These are phyloP conservation scores for Phytophthora tubulina DNA, from an alignment of 352 stramenopile species.

Conservation along the genomic window DNA sequence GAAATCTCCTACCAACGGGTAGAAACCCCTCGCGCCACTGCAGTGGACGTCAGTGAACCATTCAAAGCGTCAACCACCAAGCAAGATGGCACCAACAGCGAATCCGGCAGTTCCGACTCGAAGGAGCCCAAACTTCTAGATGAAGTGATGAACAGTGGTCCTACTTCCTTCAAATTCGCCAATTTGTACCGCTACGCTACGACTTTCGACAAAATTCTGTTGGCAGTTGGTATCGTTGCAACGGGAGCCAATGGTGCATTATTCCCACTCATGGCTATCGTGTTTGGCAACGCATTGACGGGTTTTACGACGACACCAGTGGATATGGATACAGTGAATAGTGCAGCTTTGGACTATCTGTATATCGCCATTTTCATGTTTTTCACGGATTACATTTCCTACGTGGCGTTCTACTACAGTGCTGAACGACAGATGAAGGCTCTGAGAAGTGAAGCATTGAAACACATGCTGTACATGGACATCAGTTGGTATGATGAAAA, in stretches of 20 bases:
- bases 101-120: constrained; percentile 20
- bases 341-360: constrained; percentile 41
- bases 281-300: constrained; percentile 53
- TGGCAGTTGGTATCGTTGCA: constrained; percentile 39
- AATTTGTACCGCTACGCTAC: constrained; percentile 55
- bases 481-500: constrained; percentile 53
- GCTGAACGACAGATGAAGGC: constrained; percentile 53
- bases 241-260: constrained; percentile 46
- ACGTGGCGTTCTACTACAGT: constrained; percentile 21
- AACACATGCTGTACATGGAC: constrained; percentile 59
- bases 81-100: constrained; percentile 27
- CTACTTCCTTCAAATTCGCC: constrained; percentile 43
- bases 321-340: constrained; percentile 40
- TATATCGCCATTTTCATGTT: constrained; percentile 51
- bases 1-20: constrained; percentile 10
- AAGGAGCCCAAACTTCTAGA: constrained; percentile 31
- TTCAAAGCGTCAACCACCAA: neutral
- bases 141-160: constrained; percentile 31
- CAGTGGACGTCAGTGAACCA: constrained; percentile 16
- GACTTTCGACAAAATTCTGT: constrained; percentile 41
- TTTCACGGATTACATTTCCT: constrained; percentile 24
- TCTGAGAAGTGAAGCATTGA: constrained; percentile 37
- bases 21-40: constrained; percentile 15
- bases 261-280: constrained; percentile 57
- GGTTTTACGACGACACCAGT: constrained; percentile 40